Evolutionary conservation across 208 protist genomes (phyloP).

Genomic region (Wallacemonas collosoma): DNA sequence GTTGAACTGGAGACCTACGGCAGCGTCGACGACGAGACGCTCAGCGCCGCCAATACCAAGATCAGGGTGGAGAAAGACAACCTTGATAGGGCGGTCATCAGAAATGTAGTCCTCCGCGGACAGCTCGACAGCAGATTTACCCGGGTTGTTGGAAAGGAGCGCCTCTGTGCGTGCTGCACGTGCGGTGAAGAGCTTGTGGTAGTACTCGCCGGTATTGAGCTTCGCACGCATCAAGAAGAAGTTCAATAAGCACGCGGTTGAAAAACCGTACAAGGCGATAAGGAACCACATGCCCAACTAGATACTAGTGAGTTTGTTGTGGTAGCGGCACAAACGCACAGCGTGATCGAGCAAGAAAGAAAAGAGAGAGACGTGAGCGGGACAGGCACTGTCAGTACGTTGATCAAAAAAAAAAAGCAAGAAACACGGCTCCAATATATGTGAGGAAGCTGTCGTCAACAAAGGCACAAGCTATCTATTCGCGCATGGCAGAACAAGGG

Average conservation of each 20-base stretch:
- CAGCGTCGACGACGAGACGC: slow-evolving; percentile 97
- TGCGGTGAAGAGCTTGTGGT: slow-evolving; percentile 10
- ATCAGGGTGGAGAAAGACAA: slow-evolving; percentile 96
- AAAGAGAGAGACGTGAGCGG: too few relatives aligned
- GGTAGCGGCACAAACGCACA: too few relatives aligned
- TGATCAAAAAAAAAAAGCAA: too few relatives aligned
- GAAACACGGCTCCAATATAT: too few relatives aligned
- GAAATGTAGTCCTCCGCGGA: background rate
- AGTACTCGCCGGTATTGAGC: slow-evolving; percentile 6
- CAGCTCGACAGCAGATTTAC: background rate
- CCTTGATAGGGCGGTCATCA: slow-evolving; percentile 30
- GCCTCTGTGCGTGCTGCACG: slow-evolving; percentile 1
- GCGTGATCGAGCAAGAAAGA: too few relatives aligned
- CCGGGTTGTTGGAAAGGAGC: background rate
- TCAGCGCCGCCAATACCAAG: slow-evolving; percentile 98
- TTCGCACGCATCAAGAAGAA: slow-evolving; percentile 38
- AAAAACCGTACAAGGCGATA: slow-evolving; percentile 42
- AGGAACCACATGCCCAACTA: slow-evolving; percentile 20
- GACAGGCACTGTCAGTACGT: too few relatives aligned
- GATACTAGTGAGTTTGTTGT: background rate
- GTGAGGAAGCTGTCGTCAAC: too few relatives aligned
- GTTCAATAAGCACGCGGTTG: slow-evolving; percentile 31
- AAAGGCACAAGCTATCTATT: too few relatives aligned
- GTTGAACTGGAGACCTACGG: slow-evolving; percentile 77
- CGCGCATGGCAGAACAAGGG: too few relatives aligned